Evolutionary conservation across 2,329 filamentous ascomycete genomes (phyloP), one percentile per base, ranked within the genome.

Genomic region (Arachnopeziza araneosa): DNA sequence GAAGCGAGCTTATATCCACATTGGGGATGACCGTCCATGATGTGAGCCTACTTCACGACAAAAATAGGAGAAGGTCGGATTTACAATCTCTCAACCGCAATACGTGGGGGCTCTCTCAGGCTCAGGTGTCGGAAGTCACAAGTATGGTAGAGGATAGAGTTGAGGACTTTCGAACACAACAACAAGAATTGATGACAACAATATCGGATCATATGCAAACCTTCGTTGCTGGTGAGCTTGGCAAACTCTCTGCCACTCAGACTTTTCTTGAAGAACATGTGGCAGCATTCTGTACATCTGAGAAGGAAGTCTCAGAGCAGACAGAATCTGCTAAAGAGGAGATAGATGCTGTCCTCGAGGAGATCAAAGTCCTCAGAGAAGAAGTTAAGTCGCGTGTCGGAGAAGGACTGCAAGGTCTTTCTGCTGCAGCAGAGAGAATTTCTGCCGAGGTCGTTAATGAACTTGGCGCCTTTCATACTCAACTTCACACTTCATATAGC

Each of bases 301-400:
- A 88, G 72, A 78, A 80, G 55, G 83, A 89, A 66, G 81, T 96
- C 19, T 81, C 89, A 24, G 78, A 83, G 50, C 86, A 89, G 68
- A 89, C 86, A 59, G 79, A 82, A 24, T 79, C 81, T 63, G 88
- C 91, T 2, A 90, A 89, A 69, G 86, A 93, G 54, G 89, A 93
- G 59, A 92, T 97, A 90, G 93, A 97, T 68, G 79, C 84, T n/a
- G 88, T 96, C 1, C 80, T 99, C 10, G 90, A 95, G 69, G 93
- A 96, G 72, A 96, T 98, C 72, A 93, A 93, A 72, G 85, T 84
- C n/a, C 80, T 98, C 24, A 85, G 93, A 23, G 90, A 96, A 72
- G 87, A 90, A 57, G 91, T 98, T 56, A 97, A 97, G 78, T 80
- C 83, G 54, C 88, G 89, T 63, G 90, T 98, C 54, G 90, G 91